Conservation (phyloP, 345 rosid species). For the Viola odorata region DNA sequence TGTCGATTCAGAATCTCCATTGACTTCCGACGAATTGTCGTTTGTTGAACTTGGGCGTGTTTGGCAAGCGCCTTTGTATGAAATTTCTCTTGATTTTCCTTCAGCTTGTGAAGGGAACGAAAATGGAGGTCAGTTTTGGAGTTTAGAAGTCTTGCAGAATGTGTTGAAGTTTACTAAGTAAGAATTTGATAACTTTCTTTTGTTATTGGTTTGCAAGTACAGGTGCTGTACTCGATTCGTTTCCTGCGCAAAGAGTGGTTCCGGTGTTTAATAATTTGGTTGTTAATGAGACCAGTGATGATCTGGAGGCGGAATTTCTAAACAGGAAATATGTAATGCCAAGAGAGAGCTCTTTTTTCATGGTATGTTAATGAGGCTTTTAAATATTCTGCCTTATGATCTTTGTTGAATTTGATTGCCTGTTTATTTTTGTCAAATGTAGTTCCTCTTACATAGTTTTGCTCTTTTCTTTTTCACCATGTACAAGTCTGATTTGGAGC, state of each 20-base stretch:
- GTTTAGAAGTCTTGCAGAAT: no score
- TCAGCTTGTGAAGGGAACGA: conserved; percentile 10
- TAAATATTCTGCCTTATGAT: neutral
- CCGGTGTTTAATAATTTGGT: conserved; percentile 51
- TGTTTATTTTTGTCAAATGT: neutral
- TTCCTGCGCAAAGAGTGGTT: conserved; percentile 34
- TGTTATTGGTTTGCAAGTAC: neutral
- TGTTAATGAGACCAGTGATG: conserved; percentile 44
- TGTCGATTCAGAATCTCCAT: conserved; percentile 6
- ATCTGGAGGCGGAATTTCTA: conserved; percentile 61
- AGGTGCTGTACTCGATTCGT: conserved; percentile 24
- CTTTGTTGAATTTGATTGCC: neutral
- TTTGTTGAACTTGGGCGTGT: conserved; percentile 62
- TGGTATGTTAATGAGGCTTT: conserved; percentile 38
- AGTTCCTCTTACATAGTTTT: conserved; percentile 20
- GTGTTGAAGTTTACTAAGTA: no score
- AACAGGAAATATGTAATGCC: conserved; percentile 48
- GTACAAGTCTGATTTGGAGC: conserved; percentile 75
- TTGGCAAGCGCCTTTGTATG: conserved; percentile 77
- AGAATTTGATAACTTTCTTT: no score
- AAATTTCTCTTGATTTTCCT: conserved; percentile 42
- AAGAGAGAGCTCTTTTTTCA: conserved; percentile 65
- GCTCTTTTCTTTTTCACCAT: conserved; percentile 15
- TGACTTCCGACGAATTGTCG: conserved; percentile 25
- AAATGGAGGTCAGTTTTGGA: conserved; percentile 27